Evolutionary conservation across 495 filamentous ascomycete genomes (phyloP).

Genomic region (Xylaria intraflava): DNA sequence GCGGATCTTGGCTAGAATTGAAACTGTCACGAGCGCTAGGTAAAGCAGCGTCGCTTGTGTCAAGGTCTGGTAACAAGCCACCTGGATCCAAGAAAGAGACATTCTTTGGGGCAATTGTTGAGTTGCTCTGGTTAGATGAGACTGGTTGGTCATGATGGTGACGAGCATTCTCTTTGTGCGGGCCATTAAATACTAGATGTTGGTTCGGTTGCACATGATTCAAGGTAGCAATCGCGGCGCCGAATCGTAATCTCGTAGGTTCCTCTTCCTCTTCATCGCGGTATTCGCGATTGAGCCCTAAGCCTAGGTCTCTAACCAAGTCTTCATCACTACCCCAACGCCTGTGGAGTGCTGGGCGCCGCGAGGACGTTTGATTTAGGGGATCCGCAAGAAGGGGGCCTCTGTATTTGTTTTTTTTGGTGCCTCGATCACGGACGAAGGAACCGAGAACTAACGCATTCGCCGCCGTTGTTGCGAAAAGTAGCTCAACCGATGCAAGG

Average conservation of each 20-base stretch:
- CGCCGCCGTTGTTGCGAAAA: conserved; percentile 68
- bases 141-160: conserved; percentile 15
- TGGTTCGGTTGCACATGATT: conserved; percentile 35
- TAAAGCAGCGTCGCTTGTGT: conserved; percentile 11
- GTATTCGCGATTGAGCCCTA: conserved; percentile 55
- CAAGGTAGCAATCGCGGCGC: conserved; percentile 31
- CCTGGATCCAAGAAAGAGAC: conserved; percentile 70
- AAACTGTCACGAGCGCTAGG: conserved; percentile 29
- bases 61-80: conserved; percentile 53
- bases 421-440: conserved; percentile 70
- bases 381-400: conserved; percentile 39
- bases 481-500: conserved; percentile 68
- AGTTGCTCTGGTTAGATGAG: conserved; percentile 25
- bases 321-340: conserved; percentile 82
- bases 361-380: conserved; percentile 37
- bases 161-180: conserved; percentile 31
- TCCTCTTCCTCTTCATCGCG: conserved; percentile 25
- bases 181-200: conserved; percentile 16
- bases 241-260: conserved; percentile 10
- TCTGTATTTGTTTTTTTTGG: conserved; percentile 72
- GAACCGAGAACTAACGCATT: conserved; percentile 76
- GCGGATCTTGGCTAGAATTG: conserved; percentile 26
- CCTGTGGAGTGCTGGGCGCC: conserved; percentile 45
- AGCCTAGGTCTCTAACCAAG: conserved; percentile 65
- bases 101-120: conserved; percentile 36